phyloP scores from a whole-genome alignment of 2,329 filamentous ascomycete genomes.

The Aurifilum marmelostoma region DNA sequence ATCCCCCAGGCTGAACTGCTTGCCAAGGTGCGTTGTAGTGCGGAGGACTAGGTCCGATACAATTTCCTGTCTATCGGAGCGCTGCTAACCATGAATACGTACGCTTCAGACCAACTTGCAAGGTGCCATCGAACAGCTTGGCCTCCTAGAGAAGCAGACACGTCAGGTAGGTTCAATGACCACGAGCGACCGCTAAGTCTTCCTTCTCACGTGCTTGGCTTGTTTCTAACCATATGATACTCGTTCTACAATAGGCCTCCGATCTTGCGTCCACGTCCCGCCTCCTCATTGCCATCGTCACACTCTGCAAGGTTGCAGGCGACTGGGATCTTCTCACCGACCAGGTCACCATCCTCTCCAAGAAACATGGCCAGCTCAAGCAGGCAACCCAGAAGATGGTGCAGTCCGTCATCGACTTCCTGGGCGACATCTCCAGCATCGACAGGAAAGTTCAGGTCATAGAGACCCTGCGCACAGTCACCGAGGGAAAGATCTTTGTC shows the following conservation, averaged over 20 bases:
- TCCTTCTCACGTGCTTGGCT: neutral
- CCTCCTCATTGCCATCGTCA: conserved; percentile 84
- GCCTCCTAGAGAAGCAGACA: conserved; percentile 91
- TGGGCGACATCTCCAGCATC: conserved; percentile 81
- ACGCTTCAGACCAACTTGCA: conserved; percentile 71
- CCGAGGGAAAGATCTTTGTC: conserved; percentile 99
- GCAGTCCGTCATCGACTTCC: conserved; percentile 89
- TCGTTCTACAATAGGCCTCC: conserved; percentile 67
- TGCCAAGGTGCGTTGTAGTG: conserved; percentile 68
- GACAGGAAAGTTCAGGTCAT: conserved; percentile 93
- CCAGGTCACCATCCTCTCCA: conserved; percentile 92
- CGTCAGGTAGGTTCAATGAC: conserved; percentile 72
- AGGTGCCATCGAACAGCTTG: conserved; percentile 90
- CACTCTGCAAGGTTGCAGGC: conserved; percentile 87
- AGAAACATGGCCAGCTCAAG: conserved; percentile 99
- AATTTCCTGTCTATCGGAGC: conserved; percentile 1
- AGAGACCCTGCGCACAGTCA: conserved; percentile 92
- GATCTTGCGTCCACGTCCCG: conserved; percentile 95
- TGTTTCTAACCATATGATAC: conserved; percentile 5
- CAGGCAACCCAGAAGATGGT: conserved; percentile 99
- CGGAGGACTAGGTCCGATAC: too few species aligned
- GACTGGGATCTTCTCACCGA: conserved; percentile 97
- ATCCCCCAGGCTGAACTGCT: conserved; percentile 89
- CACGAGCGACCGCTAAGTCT: neutral
- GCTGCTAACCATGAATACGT: neutral